These are phyloP conservation scores for Oryza brachyantha DNA, from an alignment of 176 grass and related monocot species.

Conservation along the genomic window DNA sequence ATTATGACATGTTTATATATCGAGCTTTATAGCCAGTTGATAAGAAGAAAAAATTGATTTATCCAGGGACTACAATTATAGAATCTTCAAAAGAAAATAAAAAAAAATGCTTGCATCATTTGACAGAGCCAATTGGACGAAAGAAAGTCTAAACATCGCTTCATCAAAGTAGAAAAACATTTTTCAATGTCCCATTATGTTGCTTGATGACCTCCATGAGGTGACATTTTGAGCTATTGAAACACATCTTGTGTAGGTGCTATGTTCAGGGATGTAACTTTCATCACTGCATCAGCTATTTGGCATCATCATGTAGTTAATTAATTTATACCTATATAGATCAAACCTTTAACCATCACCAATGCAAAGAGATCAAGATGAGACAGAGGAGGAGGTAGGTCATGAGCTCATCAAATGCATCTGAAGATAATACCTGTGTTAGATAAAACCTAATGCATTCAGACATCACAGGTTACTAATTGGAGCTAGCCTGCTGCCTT, in stretches of 20 bases:
- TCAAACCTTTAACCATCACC: background rate
- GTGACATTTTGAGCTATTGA: background rate
- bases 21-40: too few species aligned
- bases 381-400: background rate
- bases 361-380: background rate
- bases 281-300: slow-evolving; percentile 9
- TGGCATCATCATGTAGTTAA: slow-evolving; percentile 24
- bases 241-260: background rate
- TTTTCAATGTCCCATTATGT: background rate
- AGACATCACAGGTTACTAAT: background rate
- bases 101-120: background rate
- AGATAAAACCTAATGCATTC: slow-evolving; percentile 15
- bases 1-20: too few species aligned
- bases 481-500: background rate
- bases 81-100: background rate
- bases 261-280: slow-evolving; percentile 17
- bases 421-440: background rate
- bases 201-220: background rate
- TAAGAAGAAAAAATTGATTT: too few species aligned
- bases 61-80: background rate
- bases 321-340: too few species aligned
- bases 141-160: background rate
- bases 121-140: background rate
- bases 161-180: background rate
- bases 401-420: background rate